Evolutionary conservation across 371 early-diverging fungal genomes (phyloP), one percentile per base, ranked within the genome.

Genomic region (Mortierella sp.): DNA sequence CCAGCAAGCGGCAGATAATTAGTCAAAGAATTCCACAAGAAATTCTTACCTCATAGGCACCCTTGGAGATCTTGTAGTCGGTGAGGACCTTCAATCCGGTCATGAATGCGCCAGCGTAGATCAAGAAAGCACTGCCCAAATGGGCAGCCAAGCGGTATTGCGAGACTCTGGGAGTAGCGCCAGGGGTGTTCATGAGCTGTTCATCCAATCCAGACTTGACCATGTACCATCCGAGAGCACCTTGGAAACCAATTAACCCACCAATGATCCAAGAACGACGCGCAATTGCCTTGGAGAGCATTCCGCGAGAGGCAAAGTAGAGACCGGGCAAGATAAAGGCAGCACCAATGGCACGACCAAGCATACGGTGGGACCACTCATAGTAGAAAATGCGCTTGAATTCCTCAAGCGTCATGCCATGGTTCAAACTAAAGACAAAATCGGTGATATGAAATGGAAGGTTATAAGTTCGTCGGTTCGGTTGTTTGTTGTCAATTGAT

Each of bases 141-240:
- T 99, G 99, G 21, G 98, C 96, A 3, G 97, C 95, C 76, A 99
- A 90, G 79, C 99, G 94, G 88, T 97, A 98, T 87, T 97, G 99
- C 76, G 96, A 96, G 48, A 99, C 99, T 44, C 99, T 94, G 6
- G 99, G 98, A 0, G 96, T 93, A 10, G 95, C 96, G 58, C 96
- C 95, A 44, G 95, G 94, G 16, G 92, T 93, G 78, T 95, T 91
- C 88, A 96, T 90, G 48, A 97, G 87, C 73, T 96, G 95, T 68
- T 95, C 90, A 29, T 94, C 93, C 16, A 99, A 90, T 18, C 99
- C 99, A 58, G 95, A 95, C 72, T 96, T 94, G 38, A 99, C 99
- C 99, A 99, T 99, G 88, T 96, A 98, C 99, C 99, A 99, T 73
- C 99, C 99, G 86, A 99, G 92, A 21, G 94, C 93, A 55, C 99